These are phyloP conservation scores for Chaetomium sp. DNA, from an alignment of 2,329 filamentous ascomycete species.

Conservation along the genomic window DNA sequence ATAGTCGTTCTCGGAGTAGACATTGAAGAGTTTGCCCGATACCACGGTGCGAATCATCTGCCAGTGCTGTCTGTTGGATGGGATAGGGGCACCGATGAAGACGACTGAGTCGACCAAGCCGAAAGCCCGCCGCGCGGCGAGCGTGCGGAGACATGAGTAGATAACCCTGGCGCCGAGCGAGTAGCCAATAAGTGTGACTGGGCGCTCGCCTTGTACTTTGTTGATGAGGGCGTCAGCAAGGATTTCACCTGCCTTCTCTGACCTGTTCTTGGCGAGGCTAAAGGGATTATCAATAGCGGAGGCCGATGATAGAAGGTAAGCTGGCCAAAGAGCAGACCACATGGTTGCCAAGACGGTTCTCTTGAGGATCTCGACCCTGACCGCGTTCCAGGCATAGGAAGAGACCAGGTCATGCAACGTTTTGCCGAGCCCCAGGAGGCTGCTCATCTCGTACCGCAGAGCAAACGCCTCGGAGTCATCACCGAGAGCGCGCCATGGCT, in stretches of 20 bases:
- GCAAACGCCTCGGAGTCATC: slow-evolving; percentile 79
- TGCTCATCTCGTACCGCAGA: slow-evolving; percentile 78
- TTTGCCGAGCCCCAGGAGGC: slow-evolving; percentile 74
- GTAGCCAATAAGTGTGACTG: slow-evolving; percentile 79
- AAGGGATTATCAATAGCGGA: slow-evolving; percentile 80
- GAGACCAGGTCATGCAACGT: slow-evolving; percentile 71
- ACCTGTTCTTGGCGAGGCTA: slow-evolving; percentile 71
- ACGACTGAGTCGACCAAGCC: slow-evolving; percentile 83
- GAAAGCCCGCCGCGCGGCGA: slow-evolving; percentile 78
- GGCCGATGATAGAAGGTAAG: slow-evolving; percentile 66
- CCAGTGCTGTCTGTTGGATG: slow-evolving; percentile 74
- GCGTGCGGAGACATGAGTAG: slow-evolving; percentile 74
- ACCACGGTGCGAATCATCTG: slow-evolving; percentile 75
- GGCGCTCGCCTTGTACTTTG: slow-evolving; percentile 77
- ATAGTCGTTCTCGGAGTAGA: slow-evolving; percentile 84
- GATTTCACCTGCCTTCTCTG: slow-evolving; percentile 77
- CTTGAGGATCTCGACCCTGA: slow-evolving; percentile 74
- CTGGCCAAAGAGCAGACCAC: slow-evolving; percentile 69
- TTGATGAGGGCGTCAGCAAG: slow-evolving; percentile 83
- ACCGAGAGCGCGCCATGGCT: slow-evolving; percentile 77
- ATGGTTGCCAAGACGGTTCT: slow-evolving; percentile 69
- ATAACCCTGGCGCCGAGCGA: slow-evolving; percentile 81
- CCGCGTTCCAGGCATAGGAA: slow-evolving; percentile 72
- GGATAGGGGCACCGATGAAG: slow-evolving; percentile 78
- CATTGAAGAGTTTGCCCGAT: slow-evolving; percentile 80